Evolutionary conservation across 805 yeast genomes (phyloP), one percentile per base, ranked within the genome.

Genomic region (Pichia thaimueangensis): DNA sequence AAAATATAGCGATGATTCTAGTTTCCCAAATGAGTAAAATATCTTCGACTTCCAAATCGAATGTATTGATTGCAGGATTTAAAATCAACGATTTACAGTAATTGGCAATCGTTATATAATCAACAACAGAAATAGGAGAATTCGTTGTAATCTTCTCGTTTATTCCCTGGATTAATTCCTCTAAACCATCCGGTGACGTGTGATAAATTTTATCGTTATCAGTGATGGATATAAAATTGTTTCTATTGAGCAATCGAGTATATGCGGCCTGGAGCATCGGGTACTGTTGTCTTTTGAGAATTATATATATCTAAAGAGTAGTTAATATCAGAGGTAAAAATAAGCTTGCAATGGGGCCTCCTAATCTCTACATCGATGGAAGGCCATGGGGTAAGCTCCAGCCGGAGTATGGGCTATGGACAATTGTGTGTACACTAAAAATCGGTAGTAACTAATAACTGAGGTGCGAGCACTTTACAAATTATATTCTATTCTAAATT

Each of bases 11-110:
- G 29, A 53, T 47, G 11, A 62, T 33, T 17, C 67, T 32, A 7
- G 57, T 44, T 37, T 60, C 77, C 58, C 73, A 73, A 41, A 71
- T 65, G 51, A 69, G 64, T 53, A 66, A 72, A 32, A 69, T 63
- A 40, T 68, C 76, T 3, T 36, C 34, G 13, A 57, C 27, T 1
- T 47, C 37, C 2, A 55, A 35, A 25, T 50, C 42, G 8, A 52
- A 40, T 11, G 42, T 27, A 1, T 51, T 34, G 16, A 54, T 35
- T 22, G 45, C 45, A 3, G 62, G 59, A 22, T 57, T 49, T 21
- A 59, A 39, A 9, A 60, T 47, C 16, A 60, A 41, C 21, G 50
- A 41, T 37, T 58, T 57, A 37, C 63, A 59, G 37, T 50, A 55
- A 6, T 61, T 52, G 10, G 59, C 58, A 24, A 58, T 51, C 8